Percentiles rank a stretch among this genome's conserved stretches.
Conservation (phyloP, 495 filamentous ascomycete genomes). For the Gamarada debralockiae region DNA sequence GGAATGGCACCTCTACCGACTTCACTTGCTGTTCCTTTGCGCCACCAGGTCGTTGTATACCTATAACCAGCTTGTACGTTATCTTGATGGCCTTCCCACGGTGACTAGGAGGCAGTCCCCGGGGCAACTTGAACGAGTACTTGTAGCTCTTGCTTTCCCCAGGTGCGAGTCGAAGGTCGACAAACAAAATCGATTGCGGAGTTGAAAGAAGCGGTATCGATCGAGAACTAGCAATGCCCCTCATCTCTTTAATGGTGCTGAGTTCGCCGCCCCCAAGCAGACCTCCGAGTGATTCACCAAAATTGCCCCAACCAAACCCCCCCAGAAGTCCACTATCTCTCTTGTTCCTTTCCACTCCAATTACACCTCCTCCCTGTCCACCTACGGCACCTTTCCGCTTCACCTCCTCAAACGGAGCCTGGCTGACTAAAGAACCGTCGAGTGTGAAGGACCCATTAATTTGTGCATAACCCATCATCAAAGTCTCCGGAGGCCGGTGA, state of each 20-base stretch:
- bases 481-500: conserved; percentile 57
- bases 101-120: conserved; percentile 83
- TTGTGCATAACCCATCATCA: conserved; percentile 98
- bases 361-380: conserved; percentile 77
- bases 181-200: conserved; percentile 95
- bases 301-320: conserved; percentile 81
- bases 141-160: conserved; percentile 86
- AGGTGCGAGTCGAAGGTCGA: conserved; percentile 81
- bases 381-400: conserved; percentile 91
- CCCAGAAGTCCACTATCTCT: conserved; percentile 76
- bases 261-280: conserved; percentile 80
- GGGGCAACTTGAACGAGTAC: conserved; percentile 81
- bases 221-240: conserved; percentile 71
- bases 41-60: conserved; percentile 80
- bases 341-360: conserved; percentile 73
- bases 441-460: conserved; percentile 88
- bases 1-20: conserved; percentile 90
- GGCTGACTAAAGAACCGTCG: conserved; percentile 87
- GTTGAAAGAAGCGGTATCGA: conserved; percentile 88
- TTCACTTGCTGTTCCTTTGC: conserved; percentile 76
- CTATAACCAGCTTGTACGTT: conserved; percentile 84
- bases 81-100: conserved; percentile 94
- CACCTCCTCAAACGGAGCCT: conserved; percentile 88
- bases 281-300: conserved; percentile 85
- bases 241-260: conserved; percentile 93